Base-by-base conservation (phyloP, 2,329 filamentous ascomycete species). In the Alternaria longipes region DNA sequence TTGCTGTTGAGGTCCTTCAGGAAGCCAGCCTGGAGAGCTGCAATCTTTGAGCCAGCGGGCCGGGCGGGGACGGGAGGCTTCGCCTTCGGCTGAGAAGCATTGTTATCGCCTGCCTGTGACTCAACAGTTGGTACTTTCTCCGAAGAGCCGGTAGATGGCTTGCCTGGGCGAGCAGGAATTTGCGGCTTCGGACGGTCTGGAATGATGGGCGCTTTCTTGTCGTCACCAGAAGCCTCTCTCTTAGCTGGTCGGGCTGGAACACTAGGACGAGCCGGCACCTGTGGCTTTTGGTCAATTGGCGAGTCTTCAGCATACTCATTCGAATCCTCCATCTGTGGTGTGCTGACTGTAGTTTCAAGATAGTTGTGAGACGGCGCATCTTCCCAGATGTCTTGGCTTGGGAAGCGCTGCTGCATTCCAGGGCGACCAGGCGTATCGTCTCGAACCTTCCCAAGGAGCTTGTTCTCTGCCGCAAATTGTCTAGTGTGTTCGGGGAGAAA, bases 361-460 rank as follows among this genome's bases (percentile, higher is more conserved):
- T 91, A 86, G 59, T 91, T 86, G 72, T 92, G 94, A 70, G 97
- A 93, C 1, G 94, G 94, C 0, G 87, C 89, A 77, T 98, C 94
- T 81, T 98, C 94, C 94, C 94, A 97, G 42, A 97, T 89, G 79
- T 98, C 94, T 56, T 89, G 89, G 76, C 94, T 97, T 0, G 94
- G 94, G 77, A 98, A 98, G 12, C 93, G 88, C 53, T 90, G 89
- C 59, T 88, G 83, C 68, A 86, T 75, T 16, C 82, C 83, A 22
- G 90, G 83, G 12, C 79, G 80, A 18, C 68, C 85, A 81, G 61
- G 4, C 74, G 78, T n/a, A 11, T 74, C 71, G 60, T 84, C 83
- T 68, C 84, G 82, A 49, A 84, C 82, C 40, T 81, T 81, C 52
- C 85, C 83, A 65, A 88, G 81, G 68, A 87, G 86, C 62, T 83